Conservation (phyloP, 2,329 filamentous ascomycete species). For the Microthyrium microscopicum region DNA sequence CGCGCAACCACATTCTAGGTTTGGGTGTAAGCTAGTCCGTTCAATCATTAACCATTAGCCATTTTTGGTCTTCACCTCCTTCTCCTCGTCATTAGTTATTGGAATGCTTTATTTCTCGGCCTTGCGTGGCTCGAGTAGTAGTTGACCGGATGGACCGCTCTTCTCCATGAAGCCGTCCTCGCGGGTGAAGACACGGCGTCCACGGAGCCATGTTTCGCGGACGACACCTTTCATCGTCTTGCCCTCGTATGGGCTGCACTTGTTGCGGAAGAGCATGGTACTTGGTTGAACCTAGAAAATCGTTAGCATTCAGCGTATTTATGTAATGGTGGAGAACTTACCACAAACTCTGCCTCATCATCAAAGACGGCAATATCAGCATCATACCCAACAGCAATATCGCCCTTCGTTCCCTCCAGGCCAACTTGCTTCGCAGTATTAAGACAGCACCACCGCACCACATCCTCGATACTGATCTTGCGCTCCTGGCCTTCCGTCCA, state of each 20-base stretch:
- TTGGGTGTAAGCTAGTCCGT: no score
- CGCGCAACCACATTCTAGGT: no score
- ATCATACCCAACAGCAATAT: constrained; percentile 64
- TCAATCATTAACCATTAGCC: no score
- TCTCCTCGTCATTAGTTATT: no score
- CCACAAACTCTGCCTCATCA: constrained; percentile 59
- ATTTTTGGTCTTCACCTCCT: no score
- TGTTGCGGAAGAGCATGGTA: constrained; percentile 90
- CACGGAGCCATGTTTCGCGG: constrained; percentile 70
- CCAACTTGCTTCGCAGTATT: constrained; percentile 85
- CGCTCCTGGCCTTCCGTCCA: constrained; percentile 59
- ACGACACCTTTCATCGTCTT: constrained; percentile 64
- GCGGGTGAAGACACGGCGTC: constrained; percentile 54
- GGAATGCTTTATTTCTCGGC: no score
- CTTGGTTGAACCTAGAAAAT: constrained; percentile 28
- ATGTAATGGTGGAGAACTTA: constrained; percentile 23
- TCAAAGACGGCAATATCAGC: constrained; percentile 89
- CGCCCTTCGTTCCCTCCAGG: constrained; percentile 65
- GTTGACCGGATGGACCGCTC: constrained; percentile 29
- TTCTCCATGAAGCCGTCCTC: constrained; percentile 48
- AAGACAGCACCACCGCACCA: constrained; percentile 69
- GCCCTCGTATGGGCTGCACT: constrained; percentile 79
- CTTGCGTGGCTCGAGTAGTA: constrained; percentile 34
- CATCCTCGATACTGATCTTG: constrained; percentile 49
- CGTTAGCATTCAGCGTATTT: neutral